A percentile compares a stretch with the other conserved stretches of the same genome.
These are phyloP conservation scores for Backusella parvicylindrica DNA, from an alignment of 192 early-diverging fungal species.

Conservation along the genomic window DNA sequence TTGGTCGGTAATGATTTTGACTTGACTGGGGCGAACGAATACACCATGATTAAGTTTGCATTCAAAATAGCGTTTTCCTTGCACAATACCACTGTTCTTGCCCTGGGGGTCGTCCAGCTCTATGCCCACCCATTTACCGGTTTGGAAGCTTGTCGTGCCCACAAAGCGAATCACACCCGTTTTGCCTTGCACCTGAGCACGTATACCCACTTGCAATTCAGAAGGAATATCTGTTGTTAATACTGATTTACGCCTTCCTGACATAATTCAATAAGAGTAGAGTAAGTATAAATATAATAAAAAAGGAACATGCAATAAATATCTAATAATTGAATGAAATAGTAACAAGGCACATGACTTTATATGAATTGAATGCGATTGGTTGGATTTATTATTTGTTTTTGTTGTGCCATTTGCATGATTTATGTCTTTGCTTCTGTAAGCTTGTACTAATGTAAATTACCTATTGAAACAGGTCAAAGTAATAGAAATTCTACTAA, in stretches of 20 bases:
- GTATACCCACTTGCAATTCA: slow-evolving; percentile 28
- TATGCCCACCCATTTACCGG: slow-evolving; percentile 87
- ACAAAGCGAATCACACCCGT: slow-evolving; percentile 71
- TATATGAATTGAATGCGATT: no score
- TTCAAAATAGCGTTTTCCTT: slow-evolving; percentile 76
- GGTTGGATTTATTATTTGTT: no score
- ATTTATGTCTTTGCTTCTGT: no score
- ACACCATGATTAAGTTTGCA: slow-evolving; percentile 68
- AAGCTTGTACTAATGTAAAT: no score
- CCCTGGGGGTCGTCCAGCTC: slow-evolving; percentile 73
- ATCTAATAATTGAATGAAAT: not conserved
- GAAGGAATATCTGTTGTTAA: slow-evolving; percentile 7
- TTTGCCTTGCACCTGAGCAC: slow-evolving; percentile 52
- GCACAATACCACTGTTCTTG: slow-evolving; percentile 76
- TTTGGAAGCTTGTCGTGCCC: slow-evolving; percentile 78
- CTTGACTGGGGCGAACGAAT: slow-evolving; percentile 70
- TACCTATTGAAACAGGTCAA: no score
- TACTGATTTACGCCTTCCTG: not conserved
- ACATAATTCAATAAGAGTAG: not conserved
- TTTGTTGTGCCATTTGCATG: no score
- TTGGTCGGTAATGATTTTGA: slow-evolving; percentile 20
- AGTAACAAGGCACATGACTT: no score
- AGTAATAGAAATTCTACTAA: no score
- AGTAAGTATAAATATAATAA: not conserved
- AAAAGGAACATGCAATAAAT: not conserved